These are phyloP conservation scores for Capsella bursapastoris DNA, from an alignment of 345 rosid species.

Conservation along the genomic window DNA sequence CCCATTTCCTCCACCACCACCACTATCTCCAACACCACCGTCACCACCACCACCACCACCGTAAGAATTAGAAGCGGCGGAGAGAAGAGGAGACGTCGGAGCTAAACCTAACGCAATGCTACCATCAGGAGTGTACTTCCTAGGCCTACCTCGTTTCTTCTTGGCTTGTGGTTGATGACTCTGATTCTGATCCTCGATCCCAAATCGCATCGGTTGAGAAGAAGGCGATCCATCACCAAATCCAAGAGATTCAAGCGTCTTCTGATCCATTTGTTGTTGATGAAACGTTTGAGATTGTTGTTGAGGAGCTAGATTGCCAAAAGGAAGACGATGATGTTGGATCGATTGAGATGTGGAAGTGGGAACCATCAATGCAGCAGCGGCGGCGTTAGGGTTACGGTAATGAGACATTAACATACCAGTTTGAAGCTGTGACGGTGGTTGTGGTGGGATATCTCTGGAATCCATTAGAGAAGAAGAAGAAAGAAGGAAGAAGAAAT, in stretches of 20 bases:
- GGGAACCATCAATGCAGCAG: constrained; percentile 27
- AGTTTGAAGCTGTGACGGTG: constrained; percentile 43
- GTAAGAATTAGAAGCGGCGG: constrained; percentile 55
- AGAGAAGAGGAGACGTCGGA: constrained; percentile 52
- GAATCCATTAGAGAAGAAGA: constrained; percentile 51
- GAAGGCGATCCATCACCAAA: constrained; percentile 69
- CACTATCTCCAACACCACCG: constrained; percentile 37
- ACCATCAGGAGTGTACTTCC: constrained; percentile 87
- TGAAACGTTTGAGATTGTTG: constrained; percentile 42
- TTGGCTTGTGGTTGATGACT: constrained; percentile 51
- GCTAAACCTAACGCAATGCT: constrained; percentile 80
- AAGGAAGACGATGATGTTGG: constrained; percentile 24
- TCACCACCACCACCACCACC: constrained; percentile 32
- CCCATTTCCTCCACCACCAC: constrained; percentile 40
- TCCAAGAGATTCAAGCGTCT: constrained; percentile 48
- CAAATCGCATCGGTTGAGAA: constrained; percentile 52
- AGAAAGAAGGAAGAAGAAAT: background rate
- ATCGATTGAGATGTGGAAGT: constrained; percentile 39
- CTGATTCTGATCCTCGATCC: constrained; percentile 40
- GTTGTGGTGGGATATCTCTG: constrained; percentile 50
- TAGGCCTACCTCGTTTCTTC: constrained; percentile 89
- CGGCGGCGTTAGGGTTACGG: constrained; percentile 43
- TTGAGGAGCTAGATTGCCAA: constrained; percentile 23
- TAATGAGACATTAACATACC: constrained; percentile 40
- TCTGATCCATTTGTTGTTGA: constrained; percentile 40